These are phyloP conservation scores for Remersonia thermophila DNA, from an alignment of 2,329 filamentous ascomycete genomes.

Conservation along the genomic window DNA sequence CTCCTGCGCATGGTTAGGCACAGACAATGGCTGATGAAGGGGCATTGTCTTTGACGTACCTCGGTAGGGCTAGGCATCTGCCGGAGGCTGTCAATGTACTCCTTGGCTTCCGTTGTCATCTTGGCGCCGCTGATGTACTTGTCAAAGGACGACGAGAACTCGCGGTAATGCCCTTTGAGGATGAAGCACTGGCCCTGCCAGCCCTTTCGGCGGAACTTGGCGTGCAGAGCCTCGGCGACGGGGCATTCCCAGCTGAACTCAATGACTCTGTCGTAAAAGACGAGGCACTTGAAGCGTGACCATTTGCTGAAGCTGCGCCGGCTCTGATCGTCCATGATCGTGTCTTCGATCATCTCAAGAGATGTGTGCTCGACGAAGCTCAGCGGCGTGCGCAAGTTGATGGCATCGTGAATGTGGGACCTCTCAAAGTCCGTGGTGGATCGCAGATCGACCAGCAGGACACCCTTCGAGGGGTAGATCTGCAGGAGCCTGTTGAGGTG, in stretches of 20 bases:
- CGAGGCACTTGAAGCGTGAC: slow-evolving; percentile 33
- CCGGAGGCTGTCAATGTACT: slow-evolving; percentile 28
- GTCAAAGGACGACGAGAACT: slow-evolving; percentile 41
- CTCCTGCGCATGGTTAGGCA: slow-evolving; percentile 12
- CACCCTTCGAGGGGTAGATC: slow-evolving; percentile 33
- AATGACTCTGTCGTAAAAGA: slow-evolving; percentile 40
- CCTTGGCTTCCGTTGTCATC: slow-evolving; percentile 29
- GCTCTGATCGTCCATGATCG: slow-evolving; percentile 36
- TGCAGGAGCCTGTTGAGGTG: slow-evolving; percentile 39
- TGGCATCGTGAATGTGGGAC: slow-evolving; percentile 39
- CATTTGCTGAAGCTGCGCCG: slow-evolving; percentile 35
- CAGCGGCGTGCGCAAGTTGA: slow-evolving; percentile 39
- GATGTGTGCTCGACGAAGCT: slow-evolving; percentile 35
- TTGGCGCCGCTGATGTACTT: slow-evolving; percentile 35
- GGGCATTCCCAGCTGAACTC: slow-evolving; percentile 41
- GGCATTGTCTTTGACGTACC: slow-evolving; percentile 21
- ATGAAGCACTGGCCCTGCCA: slow-evolving; percentile 42
- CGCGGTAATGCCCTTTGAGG: slow-evolving; percentile 43
- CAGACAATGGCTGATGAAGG: no score
- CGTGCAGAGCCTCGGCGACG: slow-evolving; percentile 30
- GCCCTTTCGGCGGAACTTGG: slow-evolving; percentile 33
- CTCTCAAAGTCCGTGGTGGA: slow-evolving; percentile 33
- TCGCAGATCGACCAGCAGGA: slow-evolving; percentile 39
- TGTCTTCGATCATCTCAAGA: slow-evolving; percentile 38
- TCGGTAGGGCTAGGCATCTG: slow-evolving; percentile 23